A percentile compares a stretch with the other conserved stretches of the same genome.
Conservation (phyloP, 2,329 filamentous ascomycete genomes). For the Colletotrichum theobromicola region DNA sequence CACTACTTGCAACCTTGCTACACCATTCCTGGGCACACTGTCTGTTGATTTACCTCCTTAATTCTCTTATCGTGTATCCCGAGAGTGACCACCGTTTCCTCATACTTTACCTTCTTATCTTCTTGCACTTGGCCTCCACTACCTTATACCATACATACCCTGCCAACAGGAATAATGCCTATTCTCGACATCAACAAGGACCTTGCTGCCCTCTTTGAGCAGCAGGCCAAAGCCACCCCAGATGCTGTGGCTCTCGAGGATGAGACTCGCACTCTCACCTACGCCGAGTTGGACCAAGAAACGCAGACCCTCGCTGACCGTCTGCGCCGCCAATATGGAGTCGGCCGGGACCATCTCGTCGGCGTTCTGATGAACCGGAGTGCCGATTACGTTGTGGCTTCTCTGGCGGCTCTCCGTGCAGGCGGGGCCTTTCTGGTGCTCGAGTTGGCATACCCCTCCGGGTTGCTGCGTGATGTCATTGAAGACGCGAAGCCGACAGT, state of each 20-base stretch:
- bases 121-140: not conserved
- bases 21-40: not conserved
- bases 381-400: slow-evolving; percentile 80
- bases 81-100: not conserved
- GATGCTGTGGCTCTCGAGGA: slow-evolving; percentile 76
- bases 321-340: slow-evolving; percentile 70
- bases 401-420: slow-evolving; percentile 77
- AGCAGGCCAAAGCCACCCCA: slow-evolving; percentile 73
- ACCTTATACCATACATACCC: not conserved
- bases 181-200: slow-evolving; percentile 75
- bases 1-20: not conserved
- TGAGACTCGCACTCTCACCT: slow-evolving; percentile 70
- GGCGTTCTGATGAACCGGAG: slow-evolving; percentile 78
- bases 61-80: not conserved
- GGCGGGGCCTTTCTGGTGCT: slow-evolving; percentile 83
- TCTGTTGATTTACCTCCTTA: not conserved
- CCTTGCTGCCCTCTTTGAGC: slow-evolving; percentile 72
- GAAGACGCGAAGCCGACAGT: slow-evolving; percentile 76
- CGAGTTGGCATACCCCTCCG: slow-evolving; percentile 79
- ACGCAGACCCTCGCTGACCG: slow-evolving; percentile 68
- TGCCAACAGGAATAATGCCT: slow-evolving; percentile 52
- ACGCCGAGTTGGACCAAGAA: slow-evolving; percentile 72
- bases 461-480: slow-evolving; percentile 76
- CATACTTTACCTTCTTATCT: not conserved
- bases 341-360: slow-evolving; percentile 75